Evolutionary conservation across 2,329 filamentous ascomycete species (phyloP).

Genomic region (Arachnopeziza araneosa): DNA sequence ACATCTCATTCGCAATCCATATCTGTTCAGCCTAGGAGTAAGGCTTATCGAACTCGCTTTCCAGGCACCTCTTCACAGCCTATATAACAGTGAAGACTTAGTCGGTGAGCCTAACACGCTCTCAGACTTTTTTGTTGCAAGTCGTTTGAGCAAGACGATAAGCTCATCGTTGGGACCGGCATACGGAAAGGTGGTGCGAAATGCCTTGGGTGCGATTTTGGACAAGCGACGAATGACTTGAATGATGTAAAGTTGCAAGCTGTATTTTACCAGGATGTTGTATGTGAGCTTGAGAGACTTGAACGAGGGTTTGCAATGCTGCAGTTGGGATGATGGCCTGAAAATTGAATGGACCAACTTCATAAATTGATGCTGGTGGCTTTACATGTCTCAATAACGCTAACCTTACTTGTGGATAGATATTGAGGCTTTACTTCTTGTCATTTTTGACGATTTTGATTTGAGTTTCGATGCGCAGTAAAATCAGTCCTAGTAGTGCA

Average conservation of each 20-base stretch:
- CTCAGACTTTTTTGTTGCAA: no score
- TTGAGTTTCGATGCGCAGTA: no score
- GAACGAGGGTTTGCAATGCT: slow-evolving; percentile 9
- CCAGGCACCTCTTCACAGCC: slow-evolving; percentile 7
- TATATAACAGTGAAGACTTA: not conserved
- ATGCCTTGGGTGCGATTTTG: slow-evolving; percentile 15
- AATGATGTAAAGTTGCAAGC: slow-evolving; percentile 8
- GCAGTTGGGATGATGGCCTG: not conserved
- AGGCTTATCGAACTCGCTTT: slow-evolving; percentile 13
- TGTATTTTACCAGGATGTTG: slow-evolving; percentile 13
- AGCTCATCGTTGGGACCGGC: not conserved
- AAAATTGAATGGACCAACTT: no score
- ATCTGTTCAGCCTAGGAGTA: slow-evolving; percentile 11
- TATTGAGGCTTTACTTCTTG: no score
- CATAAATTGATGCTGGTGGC: no score
- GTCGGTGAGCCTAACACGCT: no score
- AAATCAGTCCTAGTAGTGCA: no score
- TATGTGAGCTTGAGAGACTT: slow-evolving; percentile 14
- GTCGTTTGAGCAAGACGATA: not conserved
- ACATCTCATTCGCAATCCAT: slow-evolving; percentile 6
- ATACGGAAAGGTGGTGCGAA: slow-evolving; percentile 12
- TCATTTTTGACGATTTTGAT: no score
- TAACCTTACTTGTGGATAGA: no score
- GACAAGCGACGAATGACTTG: slow-evolving; percentile 10
- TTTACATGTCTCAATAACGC: no score